Conservation (phyloP, 2,329 filamentous ascomycete species). For the Neopestalotiopsis clavispora region DNA sequence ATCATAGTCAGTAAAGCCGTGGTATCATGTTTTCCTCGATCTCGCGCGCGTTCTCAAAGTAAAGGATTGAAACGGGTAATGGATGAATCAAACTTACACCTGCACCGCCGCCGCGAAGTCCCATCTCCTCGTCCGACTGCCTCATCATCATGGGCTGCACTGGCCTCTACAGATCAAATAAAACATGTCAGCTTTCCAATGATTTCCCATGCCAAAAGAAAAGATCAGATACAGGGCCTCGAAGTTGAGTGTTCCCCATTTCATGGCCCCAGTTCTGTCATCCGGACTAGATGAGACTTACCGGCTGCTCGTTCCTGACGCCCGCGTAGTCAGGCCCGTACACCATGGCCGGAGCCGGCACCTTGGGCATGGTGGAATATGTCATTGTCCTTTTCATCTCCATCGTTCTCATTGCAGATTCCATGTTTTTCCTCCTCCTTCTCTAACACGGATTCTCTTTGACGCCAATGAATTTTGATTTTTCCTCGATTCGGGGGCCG, state of each 20-base stretch:
- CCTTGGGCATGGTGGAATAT: slow-evolving; percentile 3
- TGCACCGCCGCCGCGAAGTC: slow-evolving; percentile 1
- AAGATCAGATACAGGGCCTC: no score
- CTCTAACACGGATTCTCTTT: neutral
- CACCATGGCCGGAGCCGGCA: slow-evolving; percentile 16
- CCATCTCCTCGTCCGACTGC: neutral
- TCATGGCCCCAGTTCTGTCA: no score
- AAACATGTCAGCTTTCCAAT: neutral
- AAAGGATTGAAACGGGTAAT: neutral
- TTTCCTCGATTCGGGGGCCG: neutral
- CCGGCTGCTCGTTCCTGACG: slow-evolving; percentile 12
- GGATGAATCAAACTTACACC: slow-evolving; percentile 9
- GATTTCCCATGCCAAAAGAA: no score
- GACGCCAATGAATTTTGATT: neutral
- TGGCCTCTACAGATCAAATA: neutral
- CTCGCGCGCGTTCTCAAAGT: neutral
- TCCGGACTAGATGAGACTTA: neutral
- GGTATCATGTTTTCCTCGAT: neutral
- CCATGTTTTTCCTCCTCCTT: neutral
- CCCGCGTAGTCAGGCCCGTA: slow-evolving; percentile 11
- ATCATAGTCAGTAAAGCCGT: neutral
- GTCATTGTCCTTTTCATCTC: neutral
- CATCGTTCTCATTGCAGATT: neutral
- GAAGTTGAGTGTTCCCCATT: no score
- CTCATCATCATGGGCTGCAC: slow-evolving; percentile 9